phyloP scores from a whole-genome alignment of 441 rosid genomes.

The Corymbia calophylla region DNA sequence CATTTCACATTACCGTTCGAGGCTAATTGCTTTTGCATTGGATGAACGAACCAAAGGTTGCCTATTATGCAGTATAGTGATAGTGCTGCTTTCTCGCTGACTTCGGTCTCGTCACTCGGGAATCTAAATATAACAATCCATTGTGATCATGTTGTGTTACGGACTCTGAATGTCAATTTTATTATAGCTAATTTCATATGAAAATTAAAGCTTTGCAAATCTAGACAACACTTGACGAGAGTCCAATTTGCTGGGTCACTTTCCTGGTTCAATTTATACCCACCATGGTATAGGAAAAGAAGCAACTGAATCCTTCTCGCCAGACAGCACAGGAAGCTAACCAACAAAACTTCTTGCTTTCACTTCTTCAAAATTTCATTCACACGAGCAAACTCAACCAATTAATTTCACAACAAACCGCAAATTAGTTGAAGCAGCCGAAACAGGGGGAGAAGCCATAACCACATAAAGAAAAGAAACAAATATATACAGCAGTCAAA shows the following conservation, averaged over 20 bases:
- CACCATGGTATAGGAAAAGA: background rate
- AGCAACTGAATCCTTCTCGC: background rate
- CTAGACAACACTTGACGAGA: background rate
- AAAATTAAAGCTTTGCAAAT: background rate
- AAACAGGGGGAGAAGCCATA: conserved; percentile 2
- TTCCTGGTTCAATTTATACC: background rate
- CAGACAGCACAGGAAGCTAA: background rate
- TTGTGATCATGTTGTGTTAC: background rate
- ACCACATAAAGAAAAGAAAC: background rate
- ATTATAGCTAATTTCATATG: background rate
- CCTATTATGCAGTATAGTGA: background rate
- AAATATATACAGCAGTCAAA: conserved; percentile 21
- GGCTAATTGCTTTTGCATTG: background rate
- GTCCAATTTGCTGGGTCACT: background rate
- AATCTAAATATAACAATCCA: background rate
- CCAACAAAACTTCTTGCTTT: background rate
- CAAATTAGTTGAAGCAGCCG: background rate
- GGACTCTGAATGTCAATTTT: background rate
- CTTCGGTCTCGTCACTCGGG: background rate
- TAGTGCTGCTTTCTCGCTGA: background rate
- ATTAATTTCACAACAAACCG: background rate
- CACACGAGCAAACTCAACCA: background rate
- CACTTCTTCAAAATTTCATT: background rate
- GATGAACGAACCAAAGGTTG: background rate
- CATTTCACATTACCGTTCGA: background rate